Evolutionary conservation across 2,329 filamentous ascomycete genomes (phyloP).

Genomic region (Monosporascus sp.): DNA sequence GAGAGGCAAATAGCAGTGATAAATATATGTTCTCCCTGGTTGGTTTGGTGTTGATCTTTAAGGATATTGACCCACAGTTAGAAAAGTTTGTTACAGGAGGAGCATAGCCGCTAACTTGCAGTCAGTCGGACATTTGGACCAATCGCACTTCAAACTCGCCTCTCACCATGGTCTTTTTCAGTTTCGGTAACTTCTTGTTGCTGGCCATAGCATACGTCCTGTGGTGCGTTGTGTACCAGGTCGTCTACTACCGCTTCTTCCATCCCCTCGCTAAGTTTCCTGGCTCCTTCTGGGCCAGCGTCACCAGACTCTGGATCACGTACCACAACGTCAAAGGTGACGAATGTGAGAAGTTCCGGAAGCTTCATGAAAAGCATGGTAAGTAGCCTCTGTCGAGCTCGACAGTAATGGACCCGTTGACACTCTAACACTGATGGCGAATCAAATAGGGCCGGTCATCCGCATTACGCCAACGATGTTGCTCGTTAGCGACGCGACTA

Average conservation of each 20-base stretch:
- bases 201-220: slow-evolving; percentile 28
- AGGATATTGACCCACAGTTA: too few species aligned
- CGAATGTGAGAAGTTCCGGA: slow-evolving; percentile 36
- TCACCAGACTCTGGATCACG: slow-evolving; percentile 49
- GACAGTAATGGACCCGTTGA: too few species aligned
- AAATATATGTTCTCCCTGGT: too few species aligned
- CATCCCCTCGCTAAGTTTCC: slow-evolving; percentile 48
- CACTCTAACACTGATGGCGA: not conserved
- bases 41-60: too few species aligned
- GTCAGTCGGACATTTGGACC: too few species aligned
- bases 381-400: slow-evolving; percentile 2
- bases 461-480: slow-evolving; percentile 49
- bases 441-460: slow-evolving; percentile 41
- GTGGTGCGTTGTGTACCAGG: slow-evolving; percentile 35
- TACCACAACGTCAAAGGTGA: slow-evolving; percentile 45
- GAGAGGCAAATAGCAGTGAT: too few species aligned
- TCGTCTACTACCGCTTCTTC: slow-evolving; percentile 45
- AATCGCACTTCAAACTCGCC: too few species aligned
- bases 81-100: too few species aligned
- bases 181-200: slow-evolving; percentile 27
- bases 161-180: slow-evolving; percentile 11
- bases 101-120: too few species aligned
- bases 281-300: slow-evolving; percentile 48
- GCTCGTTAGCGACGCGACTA: slow-evolving; percentile 46
- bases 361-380: slow-evolving; percentile 45